Percentiles rank a stretch among this genome's conserved stretches.
Conservation (phyloP, 75 land plant genomes). For the Chamaecyparis obtusa region DNA sequence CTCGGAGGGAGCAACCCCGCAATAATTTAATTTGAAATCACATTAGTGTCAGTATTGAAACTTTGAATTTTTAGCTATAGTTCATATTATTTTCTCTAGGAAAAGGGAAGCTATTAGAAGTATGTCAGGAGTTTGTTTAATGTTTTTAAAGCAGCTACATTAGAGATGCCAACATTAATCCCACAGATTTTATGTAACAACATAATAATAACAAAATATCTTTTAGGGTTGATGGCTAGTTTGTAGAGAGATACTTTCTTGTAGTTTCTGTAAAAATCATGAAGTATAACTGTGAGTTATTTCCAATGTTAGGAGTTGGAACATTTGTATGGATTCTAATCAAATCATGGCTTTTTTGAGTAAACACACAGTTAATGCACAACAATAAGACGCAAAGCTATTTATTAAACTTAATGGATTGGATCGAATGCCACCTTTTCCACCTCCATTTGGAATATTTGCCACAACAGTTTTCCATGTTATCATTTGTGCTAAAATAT, state of each 20-base stretch:
- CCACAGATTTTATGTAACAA: background rate
- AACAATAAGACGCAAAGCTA: slow-evolving; percentile 61
- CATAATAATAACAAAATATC: background rate
- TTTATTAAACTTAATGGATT: slow-evolving; percentile 60
- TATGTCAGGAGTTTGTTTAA: background rate
- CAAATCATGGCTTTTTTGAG: slow-evolving; percentile 89
- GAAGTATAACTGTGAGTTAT: slow-evolving; percentile 73
- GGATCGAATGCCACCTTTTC: slow-evolving; percentile 93
- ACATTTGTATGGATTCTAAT: slow-evolving; percentile 82
- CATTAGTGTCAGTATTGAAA: too few relatives aligned
- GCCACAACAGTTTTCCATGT: slow-evolving; percentile 98
- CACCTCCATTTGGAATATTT: slow-evolving; percentile 94
- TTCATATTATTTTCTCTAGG: slow-evolving; percentile 81
- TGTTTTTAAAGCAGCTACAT: background rate
- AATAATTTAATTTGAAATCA: too few relatives aligned
- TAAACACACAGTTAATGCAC: slow-evolving; percentile 87
- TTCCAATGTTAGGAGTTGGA: slow-evolving; percentile 98
- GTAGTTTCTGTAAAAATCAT: background rate
- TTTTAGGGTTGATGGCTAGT: background rate
- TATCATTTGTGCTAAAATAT: slow-evolving; percentile 94
- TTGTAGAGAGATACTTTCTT: background rate
- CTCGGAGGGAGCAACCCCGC: too few relatives aligned
- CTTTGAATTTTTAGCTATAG: slow-evolving; percentile 90
- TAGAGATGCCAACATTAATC: background rate
- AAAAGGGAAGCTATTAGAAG: background rate